Base-by-base conservation (phyloP, 2,329 filamentous ascomycete genomes). In the Colletotrichum karsti region DNA sequence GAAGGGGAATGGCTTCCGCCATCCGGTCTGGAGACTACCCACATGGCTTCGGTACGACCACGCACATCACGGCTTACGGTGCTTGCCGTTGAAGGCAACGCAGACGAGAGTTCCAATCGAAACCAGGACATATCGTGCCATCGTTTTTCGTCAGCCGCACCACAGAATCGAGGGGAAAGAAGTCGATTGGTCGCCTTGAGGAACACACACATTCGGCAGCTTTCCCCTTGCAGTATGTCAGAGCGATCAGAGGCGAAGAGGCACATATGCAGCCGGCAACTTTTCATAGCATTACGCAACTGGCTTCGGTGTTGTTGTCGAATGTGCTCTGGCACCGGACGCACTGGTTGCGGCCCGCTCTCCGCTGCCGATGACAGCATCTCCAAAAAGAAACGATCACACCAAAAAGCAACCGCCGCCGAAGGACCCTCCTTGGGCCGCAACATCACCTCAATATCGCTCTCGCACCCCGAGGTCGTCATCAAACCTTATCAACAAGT, bases 1-100 rank as follows among this genome's bases (percentile, higher is more conserved):
- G 20, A 54, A 58, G 53, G 58, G 37, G 37, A 44, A 22, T 15
- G 60, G 28, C 46, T 54, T 64, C 60, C 64, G 37, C 46, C 46
- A 54, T 46, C 64, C 64, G 64, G 55, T 42, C 53, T 39, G 51
- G 37, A 33, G 39, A 53, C 44, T 51, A 46, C 64, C 59, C 60
- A 64, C 60, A 67, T 58, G 60, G 60, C 60, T 46, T 64, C 60
- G 60, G 26, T 63, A 44, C 37, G 60, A 64, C 35, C 64, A 58
- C 51, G 53, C 30, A 48, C 13, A 46, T 35, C 48, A 22, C 22
- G 13, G 37, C 64, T 48, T 35, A 44, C 24, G 35, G 28, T n/a
- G 37, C 64, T 48, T 35, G 53, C 24, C 44, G 28, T 39, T n/a
- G 37, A 30, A 28, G 26, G 18, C 35, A 26, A 48, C 30, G 30